Conservation (phyloP, 176 grass and related monocot genomes). For the Bromus sterilis region DNA sequence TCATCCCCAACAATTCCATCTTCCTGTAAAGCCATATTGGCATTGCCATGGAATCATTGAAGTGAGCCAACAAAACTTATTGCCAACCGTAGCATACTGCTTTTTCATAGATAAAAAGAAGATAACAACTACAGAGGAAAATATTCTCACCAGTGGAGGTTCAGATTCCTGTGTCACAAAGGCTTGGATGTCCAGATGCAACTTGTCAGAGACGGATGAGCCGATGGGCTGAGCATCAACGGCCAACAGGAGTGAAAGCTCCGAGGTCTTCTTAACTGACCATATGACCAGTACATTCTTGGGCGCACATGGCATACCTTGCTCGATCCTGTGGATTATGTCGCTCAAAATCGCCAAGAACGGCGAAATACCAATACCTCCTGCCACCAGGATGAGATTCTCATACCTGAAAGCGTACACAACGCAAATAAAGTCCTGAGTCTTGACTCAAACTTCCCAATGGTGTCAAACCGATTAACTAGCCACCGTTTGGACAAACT, state of each 20-base stretch:
- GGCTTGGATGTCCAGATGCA: constrained; percentile 76
- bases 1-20: constrained; percentile 50
- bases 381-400: constrained; percentile 95
- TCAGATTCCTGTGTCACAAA: constrained; percentile 79
- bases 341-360: constrained; percentile 91
- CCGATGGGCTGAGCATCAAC: constrained; percentile 56
- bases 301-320: constrained; percentile 60
- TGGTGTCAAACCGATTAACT: not conserved
- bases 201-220: constrained; percentile 41
- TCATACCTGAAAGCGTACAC: constrained; percentile 53
- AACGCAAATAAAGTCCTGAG: not conserved
- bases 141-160: constrained; percentile 52
- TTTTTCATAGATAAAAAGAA: not conserved
- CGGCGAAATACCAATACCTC: constrained; percentile 87
- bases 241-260: constrained; percentile 76
- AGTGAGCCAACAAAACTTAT: not conserved
- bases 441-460: not conserved
- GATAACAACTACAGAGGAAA: not conserved
- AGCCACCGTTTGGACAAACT: not conserved
- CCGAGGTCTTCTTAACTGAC: constrained; percentile 84
- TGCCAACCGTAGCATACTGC: not conserved
- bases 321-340: constrained; percentile 66
- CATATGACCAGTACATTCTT: constrained; percentile 83
- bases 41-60: constrained; percentile 7
- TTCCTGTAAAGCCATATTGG: constrained; percentile 39